A percentile compares a stretch with the other conserved stretches of the same genome.
These are phyloP conservation scores for Coemansia sp. DNA, from an alignment of 192 early-diverging fungal genomes.

Conservation along the genomic window DNA sequence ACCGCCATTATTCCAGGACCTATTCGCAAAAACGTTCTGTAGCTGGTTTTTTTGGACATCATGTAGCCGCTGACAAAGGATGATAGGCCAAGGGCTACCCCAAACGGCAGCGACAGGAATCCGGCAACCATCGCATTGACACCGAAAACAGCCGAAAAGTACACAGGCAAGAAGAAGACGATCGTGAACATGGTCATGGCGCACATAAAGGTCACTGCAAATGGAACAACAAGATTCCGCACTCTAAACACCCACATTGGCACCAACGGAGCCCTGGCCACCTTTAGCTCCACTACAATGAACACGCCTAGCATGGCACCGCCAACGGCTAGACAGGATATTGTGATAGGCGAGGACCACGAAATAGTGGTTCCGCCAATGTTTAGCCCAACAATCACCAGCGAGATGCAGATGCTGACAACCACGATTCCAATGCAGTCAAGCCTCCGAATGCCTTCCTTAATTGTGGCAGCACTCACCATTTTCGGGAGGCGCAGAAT, in stretches of 20 bases:
- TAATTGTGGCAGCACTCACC: conserved; percentile 16
- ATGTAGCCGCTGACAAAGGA: conserved; percentile 68
- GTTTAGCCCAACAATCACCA: conserved; percentile 70
- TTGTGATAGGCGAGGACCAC: conserved; percentile 59
- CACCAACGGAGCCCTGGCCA: conserved; percentile 59
- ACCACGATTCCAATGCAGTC: conserved; percentile 65
- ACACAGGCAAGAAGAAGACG: conserved; percentile 66
- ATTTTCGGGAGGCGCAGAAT: conserved; percentile 58
- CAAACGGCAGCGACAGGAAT: conserved; percentile 76
- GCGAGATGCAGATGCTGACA: conserved; percentile 59
- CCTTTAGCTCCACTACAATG: conserved; percentile 62
- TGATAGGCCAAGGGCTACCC: conserved; percentile 67
- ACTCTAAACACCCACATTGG: conserved; percentile 64
- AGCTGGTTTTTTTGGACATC: conserved; percentile 60
- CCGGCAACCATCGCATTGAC: conserved; percentile 72
- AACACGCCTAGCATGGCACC: conserved; percentile 53
- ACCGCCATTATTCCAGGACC: conserved; percentile 65
- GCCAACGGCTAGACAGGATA: conserved; percentile 48
- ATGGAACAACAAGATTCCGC: conserved; percentile 47
- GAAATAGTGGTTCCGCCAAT: conserved; percentile 67
- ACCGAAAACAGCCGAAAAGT: conserved; percentile 72
- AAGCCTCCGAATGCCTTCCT: conserved; percentile 39
- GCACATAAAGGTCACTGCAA: conserved; percentile 37
- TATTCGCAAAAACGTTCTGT: conserved; percentile 64
- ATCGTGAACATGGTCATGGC: conserved; percentile 55